Conservation (phyloP, 1,284 basidiomycete species). For the Boletus hoseneyae region DNA sequence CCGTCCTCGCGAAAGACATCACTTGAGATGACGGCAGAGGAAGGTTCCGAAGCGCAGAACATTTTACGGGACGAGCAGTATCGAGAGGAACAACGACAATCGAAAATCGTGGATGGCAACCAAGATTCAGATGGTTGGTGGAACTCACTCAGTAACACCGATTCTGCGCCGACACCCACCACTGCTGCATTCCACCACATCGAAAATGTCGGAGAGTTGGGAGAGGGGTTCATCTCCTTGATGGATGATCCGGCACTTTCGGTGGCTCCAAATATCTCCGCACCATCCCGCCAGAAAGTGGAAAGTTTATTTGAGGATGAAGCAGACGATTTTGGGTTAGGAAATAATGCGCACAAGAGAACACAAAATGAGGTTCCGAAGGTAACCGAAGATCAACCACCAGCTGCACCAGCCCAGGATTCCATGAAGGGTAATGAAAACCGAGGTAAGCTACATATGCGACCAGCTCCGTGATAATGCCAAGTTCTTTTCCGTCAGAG, state of each 20-base stretch:
- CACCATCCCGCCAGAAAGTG: slow-evolving; percentile 24
- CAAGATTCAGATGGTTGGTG: slow-evolving; percentile 53
- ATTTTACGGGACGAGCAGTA: slow-evolving; percentile 2
- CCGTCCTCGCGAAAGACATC: slow-evolving; percentile 29
- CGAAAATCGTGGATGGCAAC: slow-evolving; percentile 3
- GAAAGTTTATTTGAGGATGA: slow-evolving; percentile 55
- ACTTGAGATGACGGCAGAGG: slow-evolving; percentile 35
- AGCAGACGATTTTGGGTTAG: slow-evolving; percentile 88
- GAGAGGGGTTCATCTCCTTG: slow-evolving; percentile 78
- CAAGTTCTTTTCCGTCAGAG: slow-evolving; percentile 22
- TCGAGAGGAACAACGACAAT: slow-evolving; percentile 2
- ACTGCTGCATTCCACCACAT: slow-evolving; percentile 59
- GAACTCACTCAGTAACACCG: slow-evolving; percentile 50
- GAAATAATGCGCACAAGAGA: slow-evolving; percentile 59
- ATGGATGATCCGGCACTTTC: slow-evolving; percentile 67
- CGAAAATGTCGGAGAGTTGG: slow-evolving; percentile 40
- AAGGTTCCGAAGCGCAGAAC: slow-evolving; percentile 27
- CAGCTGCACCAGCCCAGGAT: slow-evolving; percentile 10
- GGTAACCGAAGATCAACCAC: slow-evolving; percentile 22
- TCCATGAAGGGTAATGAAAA: slow-evolving; percentile 23
- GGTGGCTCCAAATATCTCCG: slow-evolving; percentile 34
- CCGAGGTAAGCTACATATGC: slow-evolving; percentile 15
- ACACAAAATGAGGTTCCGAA: slow-evolving; percentile 35
- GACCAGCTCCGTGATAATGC: background rate
- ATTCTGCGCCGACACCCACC: slow-evolving; percentile 60